These are phyloP conservation scores for Cajanus cajan DNA, from an alignment of 306 rosid species.

Conservation along the genomic window DNA sequence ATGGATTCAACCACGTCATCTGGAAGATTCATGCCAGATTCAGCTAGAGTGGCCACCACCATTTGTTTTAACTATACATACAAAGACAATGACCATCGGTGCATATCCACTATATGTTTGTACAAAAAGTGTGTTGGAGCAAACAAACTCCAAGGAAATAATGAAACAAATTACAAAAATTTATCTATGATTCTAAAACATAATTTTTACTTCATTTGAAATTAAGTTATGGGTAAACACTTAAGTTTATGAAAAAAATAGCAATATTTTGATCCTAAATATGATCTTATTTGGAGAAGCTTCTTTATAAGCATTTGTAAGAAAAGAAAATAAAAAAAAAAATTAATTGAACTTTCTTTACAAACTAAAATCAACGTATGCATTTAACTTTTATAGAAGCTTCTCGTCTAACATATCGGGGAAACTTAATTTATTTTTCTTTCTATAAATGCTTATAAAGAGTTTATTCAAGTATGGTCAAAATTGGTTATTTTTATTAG, in stretches of 20 bases:
- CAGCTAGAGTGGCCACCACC: conserved; percentile 88
- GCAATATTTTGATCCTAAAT: not conserved
- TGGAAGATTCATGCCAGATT: conserved; percentile 77
- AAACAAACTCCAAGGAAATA: not conserved
- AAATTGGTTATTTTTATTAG: not conserved
- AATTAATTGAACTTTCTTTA: too few relatives aligned
- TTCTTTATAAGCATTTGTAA: too few relatives aligned
- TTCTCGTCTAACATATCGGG: too few relatives aligned
- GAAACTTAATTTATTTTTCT: too few relatives aligned
- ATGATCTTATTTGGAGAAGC: too few relatives aligned
- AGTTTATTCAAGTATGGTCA: not conserved
- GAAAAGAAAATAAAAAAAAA: too few relatives aligned
- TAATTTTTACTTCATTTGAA: not conserved
- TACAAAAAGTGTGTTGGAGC: not conserved
- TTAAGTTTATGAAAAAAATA: not conserved
- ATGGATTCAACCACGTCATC: conserved; percentile 69
- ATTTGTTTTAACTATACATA: conserved; percentile 68
- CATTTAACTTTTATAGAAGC: too few relatives aligned
- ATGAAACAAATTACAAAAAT: not conserved
- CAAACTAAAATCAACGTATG: too few relatives aligned
- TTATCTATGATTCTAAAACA: not conserved
- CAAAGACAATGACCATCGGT: not conserved
- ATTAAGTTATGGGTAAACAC: not conserved
- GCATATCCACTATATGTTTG: not conserved
- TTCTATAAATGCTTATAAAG: too few relatives aligned